Conservation (phyloP, 192 early-diverging fungal species). For the Umbelopsis vinacea region DNA sequence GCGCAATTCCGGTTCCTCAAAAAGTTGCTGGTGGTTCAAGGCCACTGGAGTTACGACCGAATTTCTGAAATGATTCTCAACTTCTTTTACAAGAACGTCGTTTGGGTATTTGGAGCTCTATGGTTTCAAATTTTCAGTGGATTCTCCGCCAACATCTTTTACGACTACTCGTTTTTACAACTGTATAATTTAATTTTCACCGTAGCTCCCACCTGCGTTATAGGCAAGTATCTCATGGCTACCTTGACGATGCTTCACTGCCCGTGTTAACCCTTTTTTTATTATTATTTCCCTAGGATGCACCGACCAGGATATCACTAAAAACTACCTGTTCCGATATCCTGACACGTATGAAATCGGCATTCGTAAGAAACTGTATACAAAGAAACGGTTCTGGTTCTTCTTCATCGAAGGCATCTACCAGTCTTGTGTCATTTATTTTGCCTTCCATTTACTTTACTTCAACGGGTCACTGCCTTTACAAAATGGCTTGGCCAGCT, state of each 20-base stretch:
- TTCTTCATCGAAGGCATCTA: slow-evolving; percentile 92
- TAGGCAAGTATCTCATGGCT: slow-evolving; percentile 48
- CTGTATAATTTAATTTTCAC: slow-evolving; percentile 86
- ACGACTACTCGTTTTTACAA: slow-evolving; percentile 90
- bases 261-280: background rate
- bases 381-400: slow-evolving; percentile 80
- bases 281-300: slow-evolving; percentile 38
- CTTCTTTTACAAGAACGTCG: slow-evolving; percentile 97
- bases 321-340: slow-evolving; percentile 55
- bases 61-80: slow-evolving; percentile 90
- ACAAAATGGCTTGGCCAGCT: slow-evolving; percentile 55
- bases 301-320: slow-evolving; percentile 77
- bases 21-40: slow-evolving; percentile 90
- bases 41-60: slow-evolving; percentile 88
- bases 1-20: slow-evolving; percentile 89
- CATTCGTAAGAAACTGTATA: slow-evolving; percentile 82
- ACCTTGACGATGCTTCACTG: background rate
- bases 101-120: slow-evolving; percentile 90
- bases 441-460: slow-evolving; percentile 69
- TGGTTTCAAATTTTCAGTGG: slow-evolving; percentile 94
- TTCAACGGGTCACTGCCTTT: slow-evolving; percentile 55
- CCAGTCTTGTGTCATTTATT: slow-evolving; percentile 90
- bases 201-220: slow-evolving; percentile 65
- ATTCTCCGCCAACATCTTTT: slow-evolving; percentile 91
- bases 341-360: slow-evolving; percentile 82